Evolutionary conservation across 176 grass and related monocot genomes (phyloP).

Genomic region (Cenchrus fungigraminus): DNA sequence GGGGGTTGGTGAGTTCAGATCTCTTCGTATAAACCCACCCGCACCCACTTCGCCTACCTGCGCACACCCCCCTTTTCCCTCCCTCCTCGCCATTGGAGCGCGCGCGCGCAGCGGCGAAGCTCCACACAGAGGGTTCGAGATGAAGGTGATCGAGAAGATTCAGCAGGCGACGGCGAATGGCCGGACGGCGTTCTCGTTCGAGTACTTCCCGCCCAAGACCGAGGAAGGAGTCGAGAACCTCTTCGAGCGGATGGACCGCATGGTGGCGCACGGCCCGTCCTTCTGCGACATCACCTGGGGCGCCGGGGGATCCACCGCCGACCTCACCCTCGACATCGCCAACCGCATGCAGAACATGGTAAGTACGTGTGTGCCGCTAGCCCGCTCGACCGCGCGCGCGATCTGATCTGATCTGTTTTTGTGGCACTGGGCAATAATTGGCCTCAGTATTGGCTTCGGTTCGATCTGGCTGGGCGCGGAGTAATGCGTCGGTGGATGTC

Average conservation of each 20-base stretch:
- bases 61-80: background rate
- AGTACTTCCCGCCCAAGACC: constrained; percentile 90
- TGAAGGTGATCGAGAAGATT: constrained; percentile 96
- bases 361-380: background rate
- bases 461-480: constrained; percentile 1
- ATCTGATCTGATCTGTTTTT: constrained; percentile 49
- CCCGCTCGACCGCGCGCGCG: background rate
- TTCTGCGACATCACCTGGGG: constrained; percentile 99
- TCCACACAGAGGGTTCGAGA: constrained; percentile 36
- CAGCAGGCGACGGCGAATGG: constrained; percentile 53
- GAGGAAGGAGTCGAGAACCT: constrained; percentile 90
- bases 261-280: constrained; percentile 77
- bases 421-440: background rate
- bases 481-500: background rate
- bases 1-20: constrained; percentile 49
- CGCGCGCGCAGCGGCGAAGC: constrained; percentile 16
- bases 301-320: constrained; percentile 90
- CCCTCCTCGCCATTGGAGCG: constrained; percentile 34
- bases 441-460: background rate
- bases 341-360: constrained; percentile 97
- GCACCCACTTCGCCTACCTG: background rate
- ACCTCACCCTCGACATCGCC: constrained; percentile 83
- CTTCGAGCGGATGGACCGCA: constrained; percentile 92
- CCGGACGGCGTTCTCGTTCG: constrained; percentile 85
- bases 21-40: constrained; percentile 48